Conservation (phyloP, 179 eudicot species). For the Kewa caespitosa region DNA sequence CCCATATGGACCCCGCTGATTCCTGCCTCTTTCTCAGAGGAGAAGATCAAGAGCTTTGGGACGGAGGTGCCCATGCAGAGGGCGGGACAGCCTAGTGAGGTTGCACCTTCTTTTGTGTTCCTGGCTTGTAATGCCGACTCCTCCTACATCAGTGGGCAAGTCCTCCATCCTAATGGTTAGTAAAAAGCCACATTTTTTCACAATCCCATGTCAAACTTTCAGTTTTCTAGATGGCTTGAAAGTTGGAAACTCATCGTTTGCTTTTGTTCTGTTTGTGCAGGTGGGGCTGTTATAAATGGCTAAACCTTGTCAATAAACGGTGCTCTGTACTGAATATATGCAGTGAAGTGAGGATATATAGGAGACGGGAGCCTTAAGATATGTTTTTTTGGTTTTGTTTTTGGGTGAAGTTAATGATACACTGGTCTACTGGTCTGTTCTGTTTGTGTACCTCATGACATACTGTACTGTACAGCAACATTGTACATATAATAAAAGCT, state of each 20-base stretch:
- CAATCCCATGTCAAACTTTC: neutral
- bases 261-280: slow-evolving; percentile 41
- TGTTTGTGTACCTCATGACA: neutral
- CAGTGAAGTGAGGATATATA: neutral
- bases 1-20: slow-evolving; percentile 87
- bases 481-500: neutral
- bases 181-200: neutral
- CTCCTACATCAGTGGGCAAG: slow-evolving; percentile 87
- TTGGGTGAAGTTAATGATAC: neutral
- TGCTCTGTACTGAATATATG: neutral
- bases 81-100: slow-evolving; percentile 80
- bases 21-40: slow-evolving; percentile 55
- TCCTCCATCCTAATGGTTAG: slow-evolving; percentile 82
- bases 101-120: slow-evolving; percentile 83
- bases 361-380: neutral
- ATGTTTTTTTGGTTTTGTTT: neutral
- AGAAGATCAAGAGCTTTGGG: slow-evolving; percentile 58
- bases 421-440: neutral
- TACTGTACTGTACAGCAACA: neutral
- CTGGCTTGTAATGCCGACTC: slow-evolving; percentile 71
- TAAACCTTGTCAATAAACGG: slow-evolving; percentile 8
- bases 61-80: slow-evolving; percentile 72
- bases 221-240: neutral
- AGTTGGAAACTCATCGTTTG: neutral
- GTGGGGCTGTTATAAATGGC: slow-evolving; percentile 51